These are phyloP conservation scores for Dothideomycetes sp. DNA, from an alignment of 2,329 filamentous ascomycete species.

Conservation along the genomic window DNA sequence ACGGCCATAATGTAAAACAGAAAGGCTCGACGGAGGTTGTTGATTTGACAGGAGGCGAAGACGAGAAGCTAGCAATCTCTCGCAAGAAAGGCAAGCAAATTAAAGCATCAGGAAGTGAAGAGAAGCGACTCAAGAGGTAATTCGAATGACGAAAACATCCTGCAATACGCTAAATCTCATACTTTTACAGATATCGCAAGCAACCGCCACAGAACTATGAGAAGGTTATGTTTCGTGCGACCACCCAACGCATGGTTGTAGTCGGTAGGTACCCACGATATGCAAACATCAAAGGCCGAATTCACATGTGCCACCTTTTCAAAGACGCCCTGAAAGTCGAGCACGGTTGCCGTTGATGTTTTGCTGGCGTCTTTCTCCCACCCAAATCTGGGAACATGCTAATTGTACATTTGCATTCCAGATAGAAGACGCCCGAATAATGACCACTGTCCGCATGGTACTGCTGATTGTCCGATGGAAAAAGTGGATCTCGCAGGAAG, in stretches of 20 bases:
- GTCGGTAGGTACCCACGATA: too few species aligned
- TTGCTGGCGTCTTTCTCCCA: too few species aligned
- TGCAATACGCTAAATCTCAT: background rate
- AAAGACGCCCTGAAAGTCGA: too few species aligned
- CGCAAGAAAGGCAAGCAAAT: slow-evolving; percentile 14
- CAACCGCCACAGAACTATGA: slow-evolving; percentile 19
- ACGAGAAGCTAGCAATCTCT: background rate
- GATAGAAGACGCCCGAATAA: slow-evolving; percentile 24
- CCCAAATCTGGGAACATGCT: too few species aligned
- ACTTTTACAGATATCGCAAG: slow-evolving; percentile 17
- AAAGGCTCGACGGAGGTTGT: background rate
- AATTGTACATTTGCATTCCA: too few species aligned
- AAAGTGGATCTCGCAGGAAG: slow-evolving; percentile 49
- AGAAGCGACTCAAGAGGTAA: slow-evolving; percentile 18
- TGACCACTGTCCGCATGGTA: slow-evolving; percentile 33
- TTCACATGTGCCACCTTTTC: too few species aligned
- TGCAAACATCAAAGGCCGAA: too few species aligned
- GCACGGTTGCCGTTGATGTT: too few species aligned
- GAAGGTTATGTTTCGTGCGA: slow-evolving; percentile 21
- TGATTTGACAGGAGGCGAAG: slow-evolving; percentile 13
- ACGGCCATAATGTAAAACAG: background rate
- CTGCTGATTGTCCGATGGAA: slow-evolving; percentile 39
- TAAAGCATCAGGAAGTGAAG: slow-evolving; percentile 17
- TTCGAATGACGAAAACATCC: background rate
- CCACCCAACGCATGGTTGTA: slow-evolving; percentile 26